phyloP scores from a whole-genome alignment of 768 basidiomycete species.

The Leccinum longicurvipes region DNA sequence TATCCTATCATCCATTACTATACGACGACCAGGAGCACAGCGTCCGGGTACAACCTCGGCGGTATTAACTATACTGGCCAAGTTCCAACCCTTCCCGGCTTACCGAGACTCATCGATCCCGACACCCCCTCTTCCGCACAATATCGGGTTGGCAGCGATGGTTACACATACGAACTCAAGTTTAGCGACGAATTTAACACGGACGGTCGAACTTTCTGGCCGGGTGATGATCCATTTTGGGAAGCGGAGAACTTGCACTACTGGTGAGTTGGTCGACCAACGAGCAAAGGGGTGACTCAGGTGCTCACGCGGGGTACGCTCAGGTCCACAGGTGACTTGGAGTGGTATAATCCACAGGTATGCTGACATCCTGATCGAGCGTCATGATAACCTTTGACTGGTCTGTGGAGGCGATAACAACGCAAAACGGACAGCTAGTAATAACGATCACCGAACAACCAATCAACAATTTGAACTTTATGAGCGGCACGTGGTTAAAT shows the following conservation, averaged over 20 bases:
- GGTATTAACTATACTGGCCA: slow-evolving; percentile 81
- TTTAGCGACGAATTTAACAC: slow-evolving; percentile 87
- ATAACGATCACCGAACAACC: slow-evolving; percentile 71
- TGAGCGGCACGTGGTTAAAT: slow-evolving; percentile 53
- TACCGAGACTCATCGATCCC: slow-evolving; percentile 70
- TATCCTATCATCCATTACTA: slow-evolving; percentile 78
- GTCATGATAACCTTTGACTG: neutral
- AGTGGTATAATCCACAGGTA: slow-evolving; percentile 81
- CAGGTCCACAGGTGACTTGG: slow-evolving; percentile 68
- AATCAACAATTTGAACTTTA: slow-evolving; percentile 80
- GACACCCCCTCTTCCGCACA: slow-evolving; percentile 63
- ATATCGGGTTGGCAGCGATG: slow-evolving; percentile 68
- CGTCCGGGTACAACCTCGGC: slow-evolving; percentile 78
- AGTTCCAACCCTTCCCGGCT: slow-evolving; percentile 67
- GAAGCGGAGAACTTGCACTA: slow-evolving; percentile 87
- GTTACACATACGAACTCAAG: slow-evolving; percentile 73
- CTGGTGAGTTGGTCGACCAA: slow-evolving; percentile 42
- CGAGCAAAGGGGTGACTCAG: neutral
- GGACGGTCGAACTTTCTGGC: slow-evolving; percentile 72
- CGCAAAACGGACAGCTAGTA: slow-evolving; percentile 71
- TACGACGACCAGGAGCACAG: slow-evolving; percentile 25
- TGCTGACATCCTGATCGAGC: slow-evolving; percentile 16
- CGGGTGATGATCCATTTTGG: slow-evolving; percentile 81
- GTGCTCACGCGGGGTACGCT: slow-evolving; percentile 8
- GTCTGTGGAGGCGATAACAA: slow-evolving; percentile 56